Base-by-base conservation (phyloP, 1,139 yeast species). In the Arxiozyma bovina region DNA sequence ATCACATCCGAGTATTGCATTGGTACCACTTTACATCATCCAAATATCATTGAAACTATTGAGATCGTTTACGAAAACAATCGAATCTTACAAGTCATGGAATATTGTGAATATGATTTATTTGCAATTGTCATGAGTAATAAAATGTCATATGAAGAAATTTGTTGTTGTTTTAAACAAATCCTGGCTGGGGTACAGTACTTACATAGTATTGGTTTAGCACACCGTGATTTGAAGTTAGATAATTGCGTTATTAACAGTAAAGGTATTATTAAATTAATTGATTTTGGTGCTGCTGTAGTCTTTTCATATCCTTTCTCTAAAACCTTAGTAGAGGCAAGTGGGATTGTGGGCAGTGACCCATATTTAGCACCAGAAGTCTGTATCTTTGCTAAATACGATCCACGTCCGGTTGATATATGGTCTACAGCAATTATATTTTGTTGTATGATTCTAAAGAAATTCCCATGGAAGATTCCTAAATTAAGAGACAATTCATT, bases 391-490 rank as follows among this genome's bases (percentile, higher is more conserved):
- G 77, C 87, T 60, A 82, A 85, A 61, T 91, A 91, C 67, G 96
- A 88, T 70, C 96, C 97, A 20, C 79, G 96, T 60, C 94, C 95
- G 9, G 96, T 91, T 21, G 98, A 91, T 71, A 86, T 91, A 42
- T 91, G 98, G 98, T 87, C 96, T 11, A 83, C 84, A 27, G 97
- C 96, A 18, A 89, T 91, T 57, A 88, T 91, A 48, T 88, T 87
- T 69, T 89, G 96, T 64, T 91, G 97, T 74, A 90, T 91, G 96
- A 85, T 90, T 63, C 77, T 91, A 71, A 85, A 91, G 70, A 86
- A 91, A 70, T 91, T 91, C 72, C 97, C 98, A 12, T 90, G 98
- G 98, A 90, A 89, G 69, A 90, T 91, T 12, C 97, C 98, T n/a
- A 86, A 89, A 65, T 73, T 85, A 56, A 76, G 84, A 45, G 98